Evolutionary conservation across 2,329 filamentous ascomycete species (phyloP).

Genomic region (Aspergillus aculeatinus): DNA sequence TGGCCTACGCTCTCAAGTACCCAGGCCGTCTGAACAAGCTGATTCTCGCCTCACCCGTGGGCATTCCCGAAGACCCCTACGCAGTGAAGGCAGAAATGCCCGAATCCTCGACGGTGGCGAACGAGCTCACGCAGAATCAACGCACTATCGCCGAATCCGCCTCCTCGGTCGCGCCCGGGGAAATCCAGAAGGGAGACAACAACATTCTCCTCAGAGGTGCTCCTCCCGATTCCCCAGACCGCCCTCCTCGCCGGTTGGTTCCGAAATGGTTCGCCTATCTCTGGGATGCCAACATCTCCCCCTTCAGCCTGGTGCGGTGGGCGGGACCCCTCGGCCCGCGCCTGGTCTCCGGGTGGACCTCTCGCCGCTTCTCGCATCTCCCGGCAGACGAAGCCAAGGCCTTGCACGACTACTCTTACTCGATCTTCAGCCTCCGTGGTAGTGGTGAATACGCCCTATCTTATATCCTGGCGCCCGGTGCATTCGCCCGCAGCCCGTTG

Average conservation of each 20-base stretch:
- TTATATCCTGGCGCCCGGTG: constrained; percentile 90
- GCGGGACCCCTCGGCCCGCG: constrained; percentile 86
- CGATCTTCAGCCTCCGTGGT: constrained; percentile 86
- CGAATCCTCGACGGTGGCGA: constrained; percentile 68
- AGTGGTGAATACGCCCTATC: constrained; percentile 91
- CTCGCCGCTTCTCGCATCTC: constrained; percentile 85
- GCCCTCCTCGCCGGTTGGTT: constrained; percentile 59
- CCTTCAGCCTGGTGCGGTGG: constrained; percentile 86
- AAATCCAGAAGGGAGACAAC: constrained; percentile 42
- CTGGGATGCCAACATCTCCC: constrained; percentile 96
- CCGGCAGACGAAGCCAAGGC: constrained; percentile 76
- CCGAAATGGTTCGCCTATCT: constrained; percentile 88
- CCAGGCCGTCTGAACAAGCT: constrained; percentile 93
- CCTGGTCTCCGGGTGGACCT: constrained; percentile 93
- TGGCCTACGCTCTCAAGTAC: constrained; percentile 95
- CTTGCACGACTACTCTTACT: constrained; percentile 91
- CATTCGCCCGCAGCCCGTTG: constrained; percentile 82
- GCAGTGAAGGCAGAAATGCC: constrained; percentile 79
- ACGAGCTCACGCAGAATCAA: constrained; percentile 78
- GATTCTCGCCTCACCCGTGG: constrained; percentile 90
- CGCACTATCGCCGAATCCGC: constrained; percentile 38
- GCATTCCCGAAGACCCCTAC: constrained; percentile 90
- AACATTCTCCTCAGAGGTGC: constrained; percentile 53
- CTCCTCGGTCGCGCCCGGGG: constrained; percentile 20
- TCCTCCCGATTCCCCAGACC: constrained; percentile 24